phyloP scores from a whole-genome alignment of 2,329 filamentous ascomycete genomes.

The Phialophora verrucosa region DNA sequence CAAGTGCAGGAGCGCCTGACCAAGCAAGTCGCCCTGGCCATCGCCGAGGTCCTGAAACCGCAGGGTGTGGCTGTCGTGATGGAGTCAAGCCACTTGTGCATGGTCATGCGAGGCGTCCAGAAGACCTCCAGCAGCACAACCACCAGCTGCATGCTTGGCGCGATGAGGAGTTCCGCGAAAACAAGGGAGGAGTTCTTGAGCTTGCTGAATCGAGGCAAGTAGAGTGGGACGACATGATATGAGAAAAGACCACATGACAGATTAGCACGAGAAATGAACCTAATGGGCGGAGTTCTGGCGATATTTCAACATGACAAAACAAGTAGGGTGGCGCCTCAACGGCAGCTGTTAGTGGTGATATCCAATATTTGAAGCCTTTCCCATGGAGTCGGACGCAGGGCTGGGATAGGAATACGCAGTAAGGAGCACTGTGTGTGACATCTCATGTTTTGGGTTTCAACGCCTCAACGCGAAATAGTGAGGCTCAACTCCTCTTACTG shows the following conservation, averaged over 20 bases:
- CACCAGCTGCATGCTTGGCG: conserved; percentile 96
- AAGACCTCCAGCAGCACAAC: conserved; percentile 87
- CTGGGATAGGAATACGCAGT: not conserved
- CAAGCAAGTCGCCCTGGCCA: conserved; percentile 91
- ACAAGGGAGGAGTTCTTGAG: conserved; percentile 95
- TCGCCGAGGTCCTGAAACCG: conserved; percentile 90
- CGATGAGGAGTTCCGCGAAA: conserved; percentile 90
- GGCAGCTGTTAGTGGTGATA: not conserved
- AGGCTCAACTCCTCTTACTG: not conserved
- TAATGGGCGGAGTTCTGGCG: not conserved
- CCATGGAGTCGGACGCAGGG: not conserved
- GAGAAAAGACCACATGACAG: not conserved
- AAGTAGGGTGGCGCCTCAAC: not conserved
- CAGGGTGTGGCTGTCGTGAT: conserved; percentile 97
- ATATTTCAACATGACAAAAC: conserved; percentile 2
- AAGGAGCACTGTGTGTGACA: not conserved
- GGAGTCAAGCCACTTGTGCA: conserved; percentile 95
- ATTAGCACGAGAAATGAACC: not conserved
- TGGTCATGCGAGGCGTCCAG: conserved; percentile 98
- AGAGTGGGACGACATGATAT: not conserved
- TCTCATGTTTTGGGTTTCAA: not conserved
- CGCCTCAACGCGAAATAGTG: not conserved
- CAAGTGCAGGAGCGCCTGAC: conserved; percentile 97
- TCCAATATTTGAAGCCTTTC: not conserved
- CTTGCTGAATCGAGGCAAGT: conserved; percentile 62